Percentiles rank a stretch among this genome's conserved stretches.
These are phyloP conservation scores for Rubroshorea leprosula DNA, from an alignment of 345 rosid genomes.

Conservation along the genomic window DNA sequence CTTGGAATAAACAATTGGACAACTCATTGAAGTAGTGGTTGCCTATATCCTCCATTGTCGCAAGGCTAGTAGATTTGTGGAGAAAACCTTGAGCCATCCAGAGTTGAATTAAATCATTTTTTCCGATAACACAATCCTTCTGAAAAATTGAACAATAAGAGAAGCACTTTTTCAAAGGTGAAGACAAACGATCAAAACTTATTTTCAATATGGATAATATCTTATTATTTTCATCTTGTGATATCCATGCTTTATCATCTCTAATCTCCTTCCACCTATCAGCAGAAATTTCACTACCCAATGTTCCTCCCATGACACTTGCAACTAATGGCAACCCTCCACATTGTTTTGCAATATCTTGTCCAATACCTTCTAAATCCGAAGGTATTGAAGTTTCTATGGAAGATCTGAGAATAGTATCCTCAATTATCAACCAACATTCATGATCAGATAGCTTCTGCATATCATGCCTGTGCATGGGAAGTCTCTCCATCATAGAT, in stretches of 20 bases:
- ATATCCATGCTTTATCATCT: neutral
- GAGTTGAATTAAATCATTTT: slow-evolving; percentile 11
- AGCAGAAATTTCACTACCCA: neutral
- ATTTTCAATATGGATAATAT: slow-evolving; percentile 1
- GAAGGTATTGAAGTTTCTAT: neutral
- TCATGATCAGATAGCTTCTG: neutral
- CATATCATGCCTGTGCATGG: neutral
- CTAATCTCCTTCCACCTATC: slow-evolving; percentile 1
- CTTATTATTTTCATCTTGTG: neutral
- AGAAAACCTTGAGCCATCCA: slow-evolving; percentile 18
- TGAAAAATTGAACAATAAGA: slow-evolving; percentile 18
- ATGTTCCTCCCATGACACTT: neutral
- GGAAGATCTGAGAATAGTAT: neutral
- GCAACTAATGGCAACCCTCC: slow-evolving; percentile 17
- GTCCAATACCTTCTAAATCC: slow-evolving; percentile 14
- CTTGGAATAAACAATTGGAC: slow-evolving; percentile 14
- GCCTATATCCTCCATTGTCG: slow-evolving; percentile 10
- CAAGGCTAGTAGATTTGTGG: neutral
- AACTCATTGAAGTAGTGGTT: neutral
- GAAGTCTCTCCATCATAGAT: neutral
- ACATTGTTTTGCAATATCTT: slow-evolving; percentile 18
- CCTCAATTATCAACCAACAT: slow-evolving; percentile 11
- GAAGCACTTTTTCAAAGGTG: slow-evolving; percentile 10
- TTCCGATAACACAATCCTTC: slow-evolving; percentile 4
- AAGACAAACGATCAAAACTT: slow-evolving; percentile 12